A percentile compares a stretch with the other conserved stretches of the same genome.
phyloP scores from a whole-genome alignment of 306 rosid species.

The Medicago ruthenica region DNA sequence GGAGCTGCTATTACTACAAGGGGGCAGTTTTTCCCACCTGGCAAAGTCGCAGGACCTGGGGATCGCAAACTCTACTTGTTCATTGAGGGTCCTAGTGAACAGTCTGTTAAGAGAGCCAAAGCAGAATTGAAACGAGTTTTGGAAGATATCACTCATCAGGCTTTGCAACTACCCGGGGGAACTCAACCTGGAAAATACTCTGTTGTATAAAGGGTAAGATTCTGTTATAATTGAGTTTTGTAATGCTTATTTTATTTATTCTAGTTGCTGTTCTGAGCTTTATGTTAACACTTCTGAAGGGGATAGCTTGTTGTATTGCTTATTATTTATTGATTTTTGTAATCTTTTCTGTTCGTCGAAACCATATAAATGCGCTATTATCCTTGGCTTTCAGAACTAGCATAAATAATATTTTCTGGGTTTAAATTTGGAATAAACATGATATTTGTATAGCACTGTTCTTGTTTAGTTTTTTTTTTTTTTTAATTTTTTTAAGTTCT shows the following conservation, averaged over 20 bases:
- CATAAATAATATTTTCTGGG: background rate
- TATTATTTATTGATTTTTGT: background rate
- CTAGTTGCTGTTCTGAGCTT: constrained; percentile 8
- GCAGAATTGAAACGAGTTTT: constrained; percentile 82
- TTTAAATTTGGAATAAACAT: constrained; percentile 31
- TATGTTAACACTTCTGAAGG: background rate
- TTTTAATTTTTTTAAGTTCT: constrained; percentile 29
- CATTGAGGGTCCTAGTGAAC: constrained; percentile 92
- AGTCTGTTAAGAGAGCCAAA: constrained; percentile 92
- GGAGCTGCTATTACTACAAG: constrained; percentile 98
- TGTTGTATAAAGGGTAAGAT: constrained; percentile 72
- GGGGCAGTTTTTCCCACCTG: constrained; percentile 90
- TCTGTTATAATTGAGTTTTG: constrained; percentile 35
- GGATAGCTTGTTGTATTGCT: constrained; percentile 1
- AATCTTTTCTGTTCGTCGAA: constrained; percentile 5
- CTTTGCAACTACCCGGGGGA: constrained; percentile 90
- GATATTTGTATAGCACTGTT: constrained; percentile 21
- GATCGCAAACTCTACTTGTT: constrained; percentile 94
- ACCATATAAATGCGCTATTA: background rate
- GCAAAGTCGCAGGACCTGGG: constrained; percentile 80
- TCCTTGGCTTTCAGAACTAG: constrained; percentile 29
- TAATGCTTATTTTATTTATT: constrained; percentile 27
- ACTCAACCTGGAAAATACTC: constrained; percentile 92
- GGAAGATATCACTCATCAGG: constrained; percentile 90
- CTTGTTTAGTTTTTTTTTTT: constrained; percentile 4